Base-by-base conservation (phyloP, 495 filamentous ascomycete species). In the Oidiodendron maius region DNA sequence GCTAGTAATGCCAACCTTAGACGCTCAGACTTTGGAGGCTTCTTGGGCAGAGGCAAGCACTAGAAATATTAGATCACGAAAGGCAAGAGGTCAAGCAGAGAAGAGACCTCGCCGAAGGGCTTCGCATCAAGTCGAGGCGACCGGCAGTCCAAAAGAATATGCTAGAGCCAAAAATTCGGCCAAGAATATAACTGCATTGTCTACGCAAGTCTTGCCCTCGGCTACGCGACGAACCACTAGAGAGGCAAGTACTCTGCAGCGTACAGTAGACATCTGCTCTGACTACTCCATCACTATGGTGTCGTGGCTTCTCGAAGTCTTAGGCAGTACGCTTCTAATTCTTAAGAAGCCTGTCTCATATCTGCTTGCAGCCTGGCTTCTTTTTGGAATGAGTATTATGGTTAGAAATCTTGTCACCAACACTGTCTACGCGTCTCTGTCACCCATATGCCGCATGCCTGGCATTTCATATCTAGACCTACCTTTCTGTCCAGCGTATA, bases 371-470 rank as follows among this genome's bases (percentile, higher is more conserved):
- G 16, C 76, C 39, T 84, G 75, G 49, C 48, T 81, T 9, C 59
- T 68, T 2, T 62, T 74, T 50, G 74, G 75, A 40, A 54, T 71
- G 4, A 25, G 72, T 15, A 63, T 77, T 39, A 56, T 80, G 32
- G 63, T 68, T 25, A 66, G 72, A 16, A 78, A 78, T 51, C 64
- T 78, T 52, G 49, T 80, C 12, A 72, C 71, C 11, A 67, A 58
- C 32, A 71, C 72, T 2, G 50, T 74, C 44, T 62, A 66, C 38
- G 66, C 69, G 18, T 71, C 71, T 25, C 51, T 88, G n/a, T 76
- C 74, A 9, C 82, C 84, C 0, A 32, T 88, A 18, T 88, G 85
- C 56, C 67, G 69, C 16, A 61, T 89, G 1, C 84, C 86, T 0
- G 81, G 81, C 6, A 68, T 63, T 12, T 77, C 76, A 1, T 60